These are phyloP conservation scores for Talaromyces stipitatus DNA, from an alignment of 495 filamentous ascomycete genomes.

Conservation along the genomic window DNA sequence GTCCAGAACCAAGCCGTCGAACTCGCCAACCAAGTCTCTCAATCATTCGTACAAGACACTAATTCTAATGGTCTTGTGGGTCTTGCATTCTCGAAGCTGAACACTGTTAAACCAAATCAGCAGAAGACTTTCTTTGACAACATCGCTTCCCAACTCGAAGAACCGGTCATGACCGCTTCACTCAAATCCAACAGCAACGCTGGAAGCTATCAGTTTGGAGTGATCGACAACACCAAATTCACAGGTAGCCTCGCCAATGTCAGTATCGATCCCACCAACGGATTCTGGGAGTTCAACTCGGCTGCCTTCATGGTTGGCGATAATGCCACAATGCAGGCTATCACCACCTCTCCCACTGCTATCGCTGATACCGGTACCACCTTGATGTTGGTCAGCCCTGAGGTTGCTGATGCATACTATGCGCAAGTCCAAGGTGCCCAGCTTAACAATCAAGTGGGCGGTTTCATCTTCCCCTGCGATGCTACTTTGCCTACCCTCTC, in stretches of 20 bases:
- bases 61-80: constrained; percentile 68
- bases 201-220: constrained; percentile 73
- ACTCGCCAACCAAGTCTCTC: constrained; percentile 55
- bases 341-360: constrained; percentile 27
- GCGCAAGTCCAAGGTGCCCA: constrained; percentile 47
- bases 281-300: constrained; percentile 72
- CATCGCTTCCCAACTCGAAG: constrained; percentile 49
- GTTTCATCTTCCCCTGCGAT: constrained; percentile 61
- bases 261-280: constrained; percentile 51
- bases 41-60: constrained; percentile 54
- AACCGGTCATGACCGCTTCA: constrained; percentile 66
- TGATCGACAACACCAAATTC: constrained; percentile 60
- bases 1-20: constrained; percentile 65
- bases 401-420: constrained; percentile 57
- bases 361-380: constrained; percentile 72
- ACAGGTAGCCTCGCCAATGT: constrained; percentile 55
- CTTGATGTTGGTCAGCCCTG: constrained; percentile 59
- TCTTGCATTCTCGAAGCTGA: constrained; percentile 67
- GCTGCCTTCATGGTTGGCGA: constrained; percentile 48
- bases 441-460: constrained; percentile 40
- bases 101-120: constrained; percentile 56
- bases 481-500: constrained; percentile 55
- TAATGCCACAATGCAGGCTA: constrained; percentile 20
- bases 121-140: constrained; percentile 84
- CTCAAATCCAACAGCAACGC: constrained; percentile 48